phyloP scores from a whole-genome alignment of 2,329 filamentous ascomycete species.

The Onygenales sp. region DNA sequence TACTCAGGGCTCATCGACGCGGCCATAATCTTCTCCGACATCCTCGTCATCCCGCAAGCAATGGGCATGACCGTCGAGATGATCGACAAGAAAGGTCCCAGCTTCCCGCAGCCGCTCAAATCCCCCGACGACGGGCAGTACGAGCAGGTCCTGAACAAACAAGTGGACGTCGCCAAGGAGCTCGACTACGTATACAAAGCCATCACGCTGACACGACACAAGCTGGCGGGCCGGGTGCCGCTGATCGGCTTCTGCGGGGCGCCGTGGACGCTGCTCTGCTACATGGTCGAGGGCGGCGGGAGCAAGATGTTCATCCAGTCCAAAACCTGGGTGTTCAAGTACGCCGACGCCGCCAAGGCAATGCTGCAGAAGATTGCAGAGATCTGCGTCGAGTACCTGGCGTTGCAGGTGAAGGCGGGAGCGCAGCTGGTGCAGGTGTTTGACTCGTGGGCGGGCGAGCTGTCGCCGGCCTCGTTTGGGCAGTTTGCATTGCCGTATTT shows the following conservation, averaged over 20 bases:
- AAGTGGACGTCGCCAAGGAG: slow-evolving; percentile 77
- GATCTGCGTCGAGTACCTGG: slow-evolving; percentile 89
- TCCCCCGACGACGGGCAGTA: slow-evolving; percentile 79
- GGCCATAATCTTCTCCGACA: slow-evolving; percentile 98
- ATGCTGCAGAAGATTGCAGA: slow-evolving; percentile 86
- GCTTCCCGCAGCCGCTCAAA: slow-evolving; percentile 78
- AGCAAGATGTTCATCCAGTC: slow-evolving; percentile 89
- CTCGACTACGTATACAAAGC: slow-evolving; percentile 93
- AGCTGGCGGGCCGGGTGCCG: slow-evolving; percentile 79
- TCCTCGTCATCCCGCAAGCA: slow-evolving; percentile 92
- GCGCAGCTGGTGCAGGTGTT: slow-evolving; percentile 96
- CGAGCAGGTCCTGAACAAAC: slow-evolving; percentile 59
- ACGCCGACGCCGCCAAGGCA: slow-evolving; percentile 68
- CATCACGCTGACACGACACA: slow-evolving; percentile 81
- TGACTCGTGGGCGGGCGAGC: slow-evolving; percentile 94
- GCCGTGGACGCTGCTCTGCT: slow-evolving; percentile 93
- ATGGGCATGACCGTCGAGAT: slow-evolving; percentile 99
- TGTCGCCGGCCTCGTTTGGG: slow-evolving; percentile 75
- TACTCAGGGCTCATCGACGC: slow-evolving; percentile 86
- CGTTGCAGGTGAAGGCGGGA: slow-evolving; percentile 82
- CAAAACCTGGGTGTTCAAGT: slow-evolving; percentile 95
- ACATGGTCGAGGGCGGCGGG: slow-evolving; percentile 97
- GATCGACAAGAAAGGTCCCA: slow-evolving; percentile 93
- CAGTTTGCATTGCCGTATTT: slow-evolving; percentile 82
- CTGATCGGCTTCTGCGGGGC: slow-evolving; percentile 95